Evolutionary conservation across 2,329 filamentous ascomycete genomes (phyloP).

Genomic region (Xylogone sp.): DNA sequence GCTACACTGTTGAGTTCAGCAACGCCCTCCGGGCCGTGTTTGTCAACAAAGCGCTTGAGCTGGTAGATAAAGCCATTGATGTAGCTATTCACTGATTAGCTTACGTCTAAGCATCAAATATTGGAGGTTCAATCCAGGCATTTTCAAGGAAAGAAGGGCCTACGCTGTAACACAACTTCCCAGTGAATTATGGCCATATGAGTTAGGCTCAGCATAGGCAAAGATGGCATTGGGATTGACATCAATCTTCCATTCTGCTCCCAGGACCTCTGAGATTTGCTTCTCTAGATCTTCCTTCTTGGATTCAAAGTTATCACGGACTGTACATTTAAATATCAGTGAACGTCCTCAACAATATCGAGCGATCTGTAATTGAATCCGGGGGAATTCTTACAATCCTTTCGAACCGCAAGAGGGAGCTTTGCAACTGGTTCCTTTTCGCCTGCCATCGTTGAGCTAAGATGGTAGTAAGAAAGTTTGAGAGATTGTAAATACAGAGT

Average conservation of each 20-base stretch:
- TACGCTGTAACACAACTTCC: slow-evolving; percentile 42
- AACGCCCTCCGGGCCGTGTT: slow-evolving; percentile 34
- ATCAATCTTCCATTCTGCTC: slow-evolving; percentile 46
- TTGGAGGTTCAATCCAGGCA: slow-evolving; percentile 28
- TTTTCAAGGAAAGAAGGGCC: slow-evolving; percentile 8
- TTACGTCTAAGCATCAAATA: neutral
- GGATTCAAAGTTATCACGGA: slow-evolving; percentile 49
- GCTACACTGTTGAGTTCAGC: slow-evolving; percentile 46
- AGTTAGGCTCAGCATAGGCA: slow-evolving; percentile 38
- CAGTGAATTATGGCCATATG: slow-evolving; percentile 31
- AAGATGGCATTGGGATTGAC: slow-evolving; percentile 43
- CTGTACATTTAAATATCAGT: slow-evolving; percentile 26
- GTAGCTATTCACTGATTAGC: slow-evolving; percentile 34
- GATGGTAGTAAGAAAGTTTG: too few species aligned
- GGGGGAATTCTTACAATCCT: slow-evolving; percentile 40
- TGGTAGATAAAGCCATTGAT: slow-evolving; percentile 36
- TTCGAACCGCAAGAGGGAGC: slow-evolving; percentile 47
- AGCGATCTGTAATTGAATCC: too few species aligned
- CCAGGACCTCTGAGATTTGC: slow-evolving; percentile 40
- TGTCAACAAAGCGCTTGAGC: slow-evolving; percentile 35
- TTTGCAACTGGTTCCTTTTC: slow-evolving; percentile 41
- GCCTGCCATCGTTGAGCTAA: slow-evolving; percentile 9
- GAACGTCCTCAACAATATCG: neutral
- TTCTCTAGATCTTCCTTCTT: slow-evolving; percentile 42
- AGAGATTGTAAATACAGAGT: neutral